phyloP scores from a whole-genome alignment of 140 eudicot genomes.

The Oenanthe javanica region DNA sequence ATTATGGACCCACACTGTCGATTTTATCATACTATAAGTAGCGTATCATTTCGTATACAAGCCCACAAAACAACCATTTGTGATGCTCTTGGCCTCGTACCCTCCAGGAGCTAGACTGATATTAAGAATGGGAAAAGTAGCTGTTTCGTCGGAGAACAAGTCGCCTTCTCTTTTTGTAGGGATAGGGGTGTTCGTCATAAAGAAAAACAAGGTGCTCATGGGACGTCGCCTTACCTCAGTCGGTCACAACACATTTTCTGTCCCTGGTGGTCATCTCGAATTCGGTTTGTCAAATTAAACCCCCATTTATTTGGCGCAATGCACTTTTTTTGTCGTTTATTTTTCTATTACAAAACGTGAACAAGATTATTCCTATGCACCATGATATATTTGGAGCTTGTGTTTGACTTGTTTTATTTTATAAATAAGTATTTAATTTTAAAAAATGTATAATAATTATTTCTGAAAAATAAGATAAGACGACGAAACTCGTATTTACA shows the following conservation, averaged over 20 bases:
- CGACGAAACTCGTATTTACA: no score
- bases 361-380: no score
- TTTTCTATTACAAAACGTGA: no score
- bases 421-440: no score
- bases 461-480: no score
- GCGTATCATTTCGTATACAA: background rate
- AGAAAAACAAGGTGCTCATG: slow-evolving; percentile 47
- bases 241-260: slow-evolving; percentile 68
- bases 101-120: background rate
- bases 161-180: slow-evolving; percentile 47
- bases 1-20: no score
- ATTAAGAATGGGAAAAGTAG: background rate
- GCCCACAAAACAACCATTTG: background rate
- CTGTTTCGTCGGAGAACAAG: background rate
- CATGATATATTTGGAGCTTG: no score
- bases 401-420: no score
- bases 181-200: slow-evolving; percentile 62
- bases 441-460: no score
- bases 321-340: no score
- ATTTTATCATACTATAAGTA: no score
- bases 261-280: slow-evolving; percentile 91
- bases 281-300: slow-evolving; percentile 45
- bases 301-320: no score
- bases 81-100: background rate
- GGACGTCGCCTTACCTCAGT: slow-evolving; percentile 71